These are phyloP conservation scores for Lepiota brunneoincarnata DNA, from an alignment of 768 basidiomycete genomes.

Conservation along the genomic window DNA sequence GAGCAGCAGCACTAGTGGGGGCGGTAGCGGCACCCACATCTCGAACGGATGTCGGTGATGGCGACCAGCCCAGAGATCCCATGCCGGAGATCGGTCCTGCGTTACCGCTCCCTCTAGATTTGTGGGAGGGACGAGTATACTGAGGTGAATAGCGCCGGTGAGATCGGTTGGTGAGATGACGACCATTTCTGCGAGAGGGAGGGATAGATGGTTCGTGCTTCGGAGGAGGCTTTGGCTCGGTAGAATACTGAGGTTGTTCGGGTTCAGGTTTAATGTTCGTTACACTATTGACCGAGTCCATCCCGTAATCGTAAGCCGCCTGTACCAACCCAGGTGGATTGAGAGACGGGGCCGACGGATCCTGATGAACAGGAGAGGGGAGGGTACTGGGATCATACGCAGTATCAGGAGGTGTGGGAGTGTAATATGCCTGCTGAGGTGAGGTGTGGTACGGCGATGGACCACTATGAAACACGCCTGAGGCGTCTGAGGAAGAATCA, in stretches of 20 bases:
- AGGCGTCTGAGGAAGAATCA: conserved; percentile 1
- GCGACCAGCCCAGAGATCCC: neutral
- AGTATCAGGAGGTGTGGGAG: neutral
- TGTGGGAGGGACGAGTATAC: conserved; percentile 4
- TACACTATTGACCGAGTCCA: too few relatives aligned
- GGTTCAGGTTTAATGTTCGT: neutral
- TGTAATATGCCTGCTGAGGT: neutral
- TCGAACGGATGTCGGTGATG: neutral
- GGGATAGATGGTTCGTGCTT: neutral
- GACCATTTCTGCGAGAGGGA: conserved; percentile 2
- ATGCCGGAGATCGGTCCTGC: neutral
- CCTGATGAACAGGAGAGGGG: neutral
- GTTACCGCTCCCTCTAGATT: neutral
- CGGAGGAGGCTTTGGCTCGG: neutral
- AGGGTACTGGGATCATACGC: neutral
- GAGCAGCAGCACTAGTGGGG: neutral
- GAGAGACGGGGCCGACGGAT: neutral
- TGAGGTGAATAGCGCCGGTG: neutral
- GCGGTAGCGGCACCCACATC: neutral
- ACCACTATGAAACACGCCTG: neutral
- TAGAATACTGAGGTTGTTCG: neutral
- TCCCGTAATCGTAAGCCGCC: neutral
- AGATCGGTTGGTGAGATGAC: neutral
- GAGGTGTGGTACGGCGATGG: neutral
- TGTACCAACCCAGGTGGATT: conserved; percentile 4